Base-by-base conservation (phyloP, 208 protist genomes). In the Crithidia bombi region DNA sequence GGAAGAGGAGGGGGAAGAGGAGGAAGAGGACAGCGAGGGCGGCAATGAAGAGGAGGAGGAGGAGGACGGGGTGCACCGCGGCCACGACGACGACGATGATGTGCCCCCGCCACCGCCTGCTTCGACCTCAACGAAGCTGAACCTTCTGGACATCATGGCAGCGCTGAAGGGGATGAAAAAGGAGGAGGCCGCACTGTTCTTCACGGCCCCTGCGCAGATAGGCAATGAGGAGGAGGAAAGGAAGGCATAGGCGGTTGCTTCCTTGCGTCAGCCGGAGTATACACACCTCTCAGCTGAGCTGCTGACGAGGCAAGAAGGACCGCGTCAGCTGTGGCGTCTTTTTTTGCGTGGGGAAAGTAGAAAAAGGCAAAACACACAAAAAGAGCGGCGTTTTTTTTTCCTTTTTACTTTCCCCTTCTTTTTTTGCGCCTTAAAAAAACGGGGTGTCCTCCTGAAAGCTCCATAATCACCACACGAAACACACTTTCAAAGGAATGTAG, bases 121-220 rank as follows among this genome's bases (percentile, higher is more conserved):
- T n/a, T n/a, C n/a, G 49, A 23, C 7, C 65, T n/a, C 56, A 15
- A 73, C 84, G 5, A 83, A 86, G 54, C 70, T 91, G 30, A 83
- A 81, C 61, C 61, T 87, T 33, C 54, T 80, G 25, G 86, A 82
- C 58, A 91, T 91, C 55, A 81, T 86, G 59, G 73, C 81, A 15
- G 86, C 82, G 5, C 63, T 91, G 15, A 73, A 80, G 38, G 66
- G 76, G 1, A 74, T 91, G 47, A 81, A 84, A 43, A 62, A 77
- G 65, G 77, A 78, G 54, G 52, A 14, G 5, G 23, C 38, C 3
- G n/a, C 59, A 15, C 28, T 46, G 1, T n/a, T n/a, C n/a, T n/a
- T n/a, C n/a, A 46, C 21, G 9, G 30, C 41, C 15, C 32, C 41
- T 1, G 2, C 9, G n/a, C 44, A 47, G 46, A 17, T 32, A 7